Base-by-base conservation (phyloP, 2,329 filamentous ascomycete genomes). In the Alternaria conjuncta region DNA sequence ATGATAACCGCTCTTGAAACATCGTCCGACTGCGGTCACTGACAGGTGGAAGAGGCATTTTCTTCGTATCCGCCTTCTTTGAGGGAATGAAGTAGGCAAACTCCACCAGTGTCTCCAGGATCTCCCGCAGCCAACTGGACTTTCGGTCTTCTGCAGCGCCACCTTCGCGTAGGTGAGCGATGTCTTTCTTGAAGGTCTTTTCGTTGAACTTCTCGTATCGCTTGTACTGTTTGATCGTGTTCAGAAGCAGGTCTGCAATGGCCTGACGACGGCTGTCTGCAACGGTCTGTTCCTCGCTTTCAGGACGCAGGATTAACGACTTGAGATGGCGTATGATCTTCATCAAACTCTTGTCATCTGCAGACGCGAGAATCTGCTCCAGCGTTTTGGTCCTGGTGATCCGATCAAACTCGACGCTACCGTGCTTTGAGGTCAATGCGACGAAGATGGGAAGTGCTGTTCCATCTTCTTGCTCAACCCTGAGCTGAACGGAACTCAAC, bases 361-460 rank as follows among this genome's bases (percentile, higher is more conserved):
- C 86, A 46, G 86, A 85, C 56, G 88, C 85, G 5, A 96, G 80
- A 3, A 96, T 84, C 66, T 87, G 90, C 71, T 96, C 93, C 1
- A 97, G 83, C 0, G 93, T 95, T 80, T 95, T 97, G 2, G 90
- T 91, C 77, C 92, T 96, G 1, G 94, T 97, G 61, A 91, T 85
- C 67, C 92, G 90, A 75, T 98, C 96, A 74, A 98, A 96, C 75
- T 91, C 92, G 69, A 93, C 89, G 2, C 86, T 86, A 2, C 92
- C 92, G 63, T 90, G 84, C 55, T 88, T 87, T 41, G 88, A 87
- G 46, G 96, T 85, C n/a, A 97, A 82, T 23, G 88, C 87, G 44
- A 85, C 84, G 12, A 96, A 81, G 7, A 95, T 83, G 1, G 86
- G 82, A 5, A 86, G 79, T 2, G 92, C 85, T 21, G 89, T 84